These are phyloP conservation scores for Meripilus lineatus DNA, from an alignment of 1,284 basidiomycete genomes.

Conservation along the genomic window DNA sequence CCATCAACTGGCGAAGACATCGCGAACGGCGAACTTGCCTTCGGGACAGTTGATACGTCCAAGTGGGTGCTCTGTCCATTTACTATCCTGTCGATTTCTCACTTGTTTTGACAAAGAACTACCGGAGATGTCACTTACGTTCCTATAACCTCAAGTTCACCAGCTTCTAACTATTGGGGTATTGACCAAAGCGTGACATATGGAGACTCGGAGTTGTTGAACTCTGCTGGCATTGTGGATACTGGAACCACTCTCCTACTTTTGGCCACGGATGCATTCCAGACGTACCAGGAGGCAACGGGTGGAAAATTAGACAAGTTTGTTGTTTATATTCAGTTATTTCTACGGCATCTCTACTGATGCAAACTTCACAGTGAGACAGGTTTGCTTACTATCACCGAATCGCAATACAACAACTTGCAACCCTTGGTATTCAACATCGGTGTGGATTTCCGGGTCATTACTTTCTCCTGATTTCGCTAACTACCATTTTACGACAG, in stretches of 20 bases:
- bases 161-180: constrained; percentile 48
- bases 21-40: constrained; percentile 42
- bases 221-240: constrained; percentile 49
- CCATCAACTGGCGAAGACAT: constrained; percentile 33
- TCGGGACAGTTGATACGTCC: constrained; percentile 42
- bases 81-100: constrained; percentile 2
- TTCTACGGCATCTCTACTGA: not conserved
- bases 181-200: constrained; percentile 49
- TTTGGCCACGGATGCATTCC: constrained; percentile 44
- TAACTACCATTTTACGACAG: constrained; percentile 9
- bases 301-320: constrained; percentile 45
- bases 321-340: constrained; percentile 11
- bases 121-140: constrained; percentile 43
- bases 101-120: constrained; percentile 23
- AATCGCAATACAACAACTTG: constrained; percentile 43
- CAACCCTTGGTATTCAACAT: constrained; percentile 55
- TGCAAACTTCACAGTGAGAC: constrained; percentile 28
- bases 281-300: constrained; percentile 43
- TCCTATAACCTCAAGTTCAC: constrained; percentile 45
- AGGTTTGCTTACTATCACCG: constrained; percentile 52
- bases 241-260: constrained; percentile 46
- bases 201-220: constrained; percentile 28
- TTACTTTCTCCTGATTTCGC: not conserved
- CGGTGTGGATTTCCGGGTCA: constrained; percentile 24
- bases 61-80: constrained; percentile 22